Percentiles rank a stretch among this genome's conserved stretches.
Conservation (phyloP, 495 filamentous ascomycete species). For the Tuber melanosporum region DNA sequence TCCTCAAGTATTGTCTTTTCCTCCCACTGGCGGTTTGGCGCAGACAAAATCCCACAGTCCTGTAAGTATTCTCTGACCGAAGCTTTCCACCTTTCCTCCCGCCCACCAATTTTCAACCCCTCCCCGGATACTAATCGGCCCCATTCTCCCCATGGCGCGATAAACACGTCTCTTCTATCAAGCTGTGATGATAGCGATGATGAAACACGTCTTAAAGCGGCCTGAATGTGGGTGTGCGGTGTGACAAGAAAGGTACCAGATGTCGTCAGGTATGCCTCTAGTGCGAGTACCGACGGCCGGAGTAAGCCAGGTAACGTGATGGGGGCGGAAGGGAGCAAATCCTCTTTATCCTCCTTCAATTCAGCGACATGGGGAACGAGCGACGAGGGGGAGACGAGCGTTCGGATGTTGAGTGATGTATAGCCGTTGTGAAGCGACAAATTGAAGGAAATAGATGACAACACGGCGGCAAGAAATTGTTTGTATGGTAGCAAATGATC, state of each 20-base stretch:
- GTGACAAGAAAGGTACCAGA: slow-evolving; percentile 34
- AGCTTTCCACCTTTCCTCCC: slow-evolving; percentile 35
- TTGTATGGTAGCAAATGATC: slow-evolving; percentile 17
- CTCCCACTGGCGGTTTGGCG: slow-evolving; percentile 10
- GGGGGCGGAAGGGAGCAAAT: slow-evolving; percentile 25
- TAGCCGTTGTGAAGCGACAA: slow-evolving; percentile 31
- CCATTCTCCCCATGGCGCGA: slow-evolving; percentile 42
- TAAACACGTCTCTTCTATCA: slow-evolving; percentile 37
- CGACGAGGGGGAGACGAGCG: slow-evolving; percentile 36
- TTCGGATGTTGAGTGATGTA: slow-evolving; percentile 39
- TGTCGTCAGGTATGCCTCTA: slow-evolving; percentile 38
- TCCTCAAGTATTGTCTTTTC: slow-evolving; percentile 26
- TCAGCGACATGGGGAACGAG: slow-evolving; percentile 6
- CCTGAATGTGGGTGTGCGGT: slow-evolving; percentile 33
- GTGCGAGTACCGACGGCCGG: slow-evolving; percentile 30
- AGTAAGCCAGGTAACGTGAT: slow-evolving; percentile 28
- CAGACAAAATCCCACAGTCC: slow-evolving; percentile 33
- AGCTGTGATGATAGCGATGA: not conserved
- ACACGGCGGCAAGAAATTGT: slow-evolving; percentile 30
- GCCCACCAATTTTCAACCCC: not conserved
- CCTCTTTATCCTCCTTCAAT: slow-evolving; percentile 7
- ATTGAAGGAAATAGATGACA: slow-evolving; percentile 31
- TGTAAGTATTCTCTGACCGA: slow-evolving; percentile 32
- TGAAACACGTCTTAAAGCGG: slow-evolving; percentile 31
- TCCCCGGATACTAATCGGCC: slow-evolving; percentile 29